Evolutionary conservation across 345 rosid genomes (phyloP), one percentile per base, ranked within the genome.

Genomic region (Gossypium herbaceum): DNA sequence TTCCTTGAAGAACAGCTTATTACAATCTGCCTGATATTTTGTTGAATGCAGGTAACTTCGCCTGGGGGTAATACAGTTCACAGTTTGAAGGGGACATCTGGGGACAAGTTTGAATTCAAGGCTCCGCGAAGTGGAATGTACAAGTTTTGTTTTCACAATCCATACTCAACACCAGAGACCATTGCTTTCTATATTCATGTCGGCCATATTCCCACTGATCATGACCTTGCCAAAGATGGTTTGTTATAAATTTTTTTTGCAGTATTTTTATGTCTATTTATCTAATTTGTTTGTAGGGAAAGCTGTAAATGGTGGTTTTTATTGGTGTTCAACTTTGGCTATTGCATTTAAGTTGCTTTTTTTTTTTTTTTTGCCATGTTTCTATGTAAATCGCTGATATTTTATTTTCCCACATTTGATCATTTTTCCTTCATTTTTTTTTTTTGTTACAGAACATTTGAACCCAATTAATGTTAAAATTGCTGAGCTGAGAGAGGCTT

Each of bases 221-320:
- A 93, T 80, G 89, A 89, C 83, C 90, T 95, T 19, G 98, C 98
- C 56, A 95, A 95, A 86, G 98, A 95, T 73, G 98, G 99, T 94
- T 79, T 12, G 88, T 80, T 48, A 65, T 19, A 0, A 20, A 12
- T 56, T 0, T 65, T 27, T 6, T 57, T 76, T 39, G 64, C n/a
- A 47, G 8, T 52, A 3, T 34, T 76, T 48, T 51, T 9, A 67
- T 55, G 54, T 68, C 79, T 51, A 55, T 75, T 54, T 41, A 69
- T 41, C 74, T 39, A 41, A 34, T 22, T 55, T 74, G 15, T 77
- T 10, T 70, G n/a, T 73, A 54, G 2, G 22, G 27, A 56, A 63
- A 25, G 43, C 15, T 59, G 48, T 50, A 45, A 74, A 61, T 63
- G 43, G 50, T 22, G 79, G 45, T 25, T 52, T 19, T 11, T 34